Conservation (phyloP, 805 yeast genomes). For the Saitoella complicata region DNA sequence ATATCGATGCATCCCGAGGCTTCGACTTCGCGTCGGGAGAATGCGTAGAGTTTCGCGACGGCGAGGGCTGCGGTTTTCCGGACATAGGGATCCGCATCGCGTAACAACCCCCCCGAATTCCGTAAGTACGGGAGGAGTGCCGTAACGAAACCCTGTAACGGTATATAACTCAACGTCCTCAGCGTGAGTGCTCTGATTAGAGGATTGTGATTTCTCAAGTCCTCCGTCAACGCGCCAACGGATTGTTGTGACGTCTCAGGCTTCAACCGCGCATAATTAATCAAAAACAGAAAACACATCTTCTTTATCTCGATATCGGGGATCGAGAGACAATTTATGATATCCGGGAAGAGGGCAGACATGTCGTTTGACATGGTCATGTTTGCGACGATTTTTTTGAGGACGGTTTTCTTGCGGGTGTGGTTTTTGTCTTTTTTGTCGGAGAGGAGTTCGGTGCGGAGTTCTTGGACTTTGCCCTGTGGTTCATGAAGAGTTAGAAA, state of each 20-base stretch:
- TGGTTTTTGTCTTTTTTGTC: constrained; percentile 23
- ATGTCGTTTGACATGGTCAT: constrained; percentile 75
- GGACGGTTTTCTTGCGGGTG: constrained; percentile 27
- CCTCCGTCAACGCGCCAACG: constrained; percentile 19
- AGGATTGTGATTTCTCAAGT: constrained; percentile 34
- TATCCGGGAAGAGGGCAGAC: constrained; percentile 46
- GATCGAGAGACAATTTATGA: constrained; percentile 31
- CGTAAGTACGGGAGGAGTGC: constrained; percentile 25
- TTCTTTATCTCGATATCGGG: constrained; percentile 56
- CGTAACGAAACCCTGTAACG: constrained; percentile 32
- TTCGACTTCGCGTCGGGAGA: constrained; percentile 32
- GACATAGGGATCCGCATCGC: constrained; percentile 40
- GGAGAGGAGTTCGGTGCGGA: not conserved
- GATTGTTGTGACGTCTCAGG: constrained; percentile 32
- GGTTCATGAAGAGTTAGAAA: too few species aligned
- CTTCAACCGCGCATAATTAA: constrained; percentile 41
- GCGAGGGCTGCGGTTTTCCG: constrained; percentile 56
- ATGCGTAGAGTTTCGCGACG: constrained; percentile 49
- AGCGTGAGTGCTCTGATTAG: constrained; percentile 43
- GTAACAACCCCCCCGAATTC: constrained; percentile 21
- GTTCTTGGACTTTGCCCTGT: too few species aligned
- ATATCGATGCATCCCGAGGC: constrained; percentile 29
- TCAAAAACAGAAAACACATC: constrained; percentile 48
- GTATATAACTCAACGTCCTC: constrained; percentile 45
- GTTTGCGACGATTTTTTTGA: constrained; percentile 68